A percentile compares a stretch with the other conserved stretches of the same genome.
Conservation (phyloP, 2,329 filamentous ascomycete genomes). For the Thyridium curvatum region DNA sequence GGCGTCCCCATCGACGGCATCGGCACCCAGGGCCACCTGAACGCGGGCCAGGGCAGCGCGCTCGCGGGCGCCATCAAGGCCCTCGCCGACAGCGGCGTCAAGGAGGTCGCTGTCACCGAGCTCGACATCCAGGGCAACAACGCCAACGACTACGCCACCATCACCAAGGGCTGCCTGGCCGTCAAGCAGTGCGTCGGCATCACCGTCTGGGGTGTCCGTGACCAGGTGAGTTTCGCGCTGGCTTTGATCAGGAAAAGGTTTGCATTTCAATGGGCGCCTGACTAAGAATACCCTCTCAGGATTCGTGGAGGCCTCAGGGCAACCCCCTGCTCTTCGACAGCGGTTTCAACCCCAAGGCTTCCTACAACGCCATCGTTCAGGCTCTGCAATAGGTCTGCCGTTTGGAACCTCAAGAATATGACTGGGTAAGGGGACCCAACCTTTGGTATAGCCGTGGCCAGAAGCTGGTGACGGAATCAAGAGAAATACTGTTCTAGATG, state of each 20-base stretch:
- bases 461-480: too few species aligned
- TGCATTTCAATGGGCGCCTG: too few species aligned
- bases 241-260: background rate
- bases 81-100: constrained; percentile 41
- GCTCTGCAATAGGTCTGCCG: constrained; percentile 16
- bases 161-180: constrained; percentile 51
- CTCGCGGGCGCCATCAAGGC: constrained; percentile 42
- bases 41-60: constrained; percentile 33
- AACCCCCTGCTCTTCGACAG: constrained; percentile 49
- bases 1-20: constrained; percentile 63
- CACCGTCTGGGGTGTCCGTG: constrained; percentile 54
- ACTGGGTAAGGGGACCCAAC: too few species aligned
- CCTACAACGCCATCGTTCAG: constrained; percentile 39
- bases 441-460: too few species aligned
- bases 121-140: constrained; percentile 58
- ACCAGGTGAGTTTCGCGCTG: constrained; percentile 25
- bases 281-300: constrained; percentile 16
- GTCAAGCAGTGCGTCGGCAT: constrained; percentile 57
- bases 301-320: constrained; percentile 43
- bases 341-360: constrained; percentile 44
- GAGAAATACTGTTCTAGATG: too few species aligned
- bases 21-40: constrained; percentile 51
- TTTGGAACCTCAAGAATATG: too few species aligned
- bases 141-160: constrained; percentile 50
- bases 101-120: constrained; percentile 60